phyloP scores from a whole-genome alignment of 129 eudicot species.

The Centaurea solstitialis region DNA sequence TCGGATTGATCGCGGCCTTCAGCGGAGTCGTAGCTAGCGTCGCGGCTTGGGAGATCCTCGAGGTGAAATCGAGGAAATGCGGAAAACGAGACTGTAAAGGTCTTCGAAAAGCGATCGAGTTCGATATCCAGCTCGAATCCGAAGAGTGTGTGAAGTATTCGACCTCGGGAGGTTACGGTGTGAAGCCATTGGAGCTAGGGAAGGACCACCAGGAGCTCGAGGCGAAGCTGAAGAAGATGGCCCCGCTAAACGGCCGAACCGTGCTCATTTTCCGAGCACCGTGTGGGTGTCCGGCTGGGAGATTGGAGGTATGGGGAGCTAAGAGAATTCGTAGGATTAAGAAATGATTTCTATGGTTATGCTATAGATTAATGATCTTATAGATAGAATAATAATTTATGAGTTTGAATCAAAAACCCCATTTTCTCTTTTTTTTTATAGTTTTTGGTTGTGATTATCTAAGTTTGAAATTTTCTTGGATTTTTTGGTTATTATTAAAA shows the following conservation, averaged over 20 bases:
- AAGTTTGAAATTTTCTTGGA: too few species aligned
- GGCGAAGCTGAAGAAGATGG: constrained; percentile 52
- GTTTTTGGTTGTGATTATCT: too few species aligned
- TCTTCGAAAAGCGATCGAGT: constrained; percentile 40
- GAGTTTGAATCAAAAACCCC: too few species aligned
- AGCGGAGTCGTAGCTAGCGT: constrained; percentile 22
- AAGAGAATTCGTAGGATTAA: constrained; percentile 45
- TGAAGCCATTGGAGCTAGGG: constrained; percentile 39
- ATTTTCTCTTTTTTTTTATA: too few species aligned
- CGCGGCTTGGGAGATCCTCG: constrained; percentile 38
- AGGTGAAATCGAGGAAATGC: constrained; percentile 36
- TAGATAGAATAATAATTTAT: constrained; percentile 17
- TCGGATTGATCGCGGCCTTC: constrained; percentile 34
- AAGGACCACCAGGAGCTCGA: constrained; percentile 47
- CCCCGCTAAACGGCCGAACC: constrained; percentile 53
- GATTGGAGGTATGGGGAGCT: constrained; percentile 55
- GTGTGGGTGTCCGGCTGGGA: constrained; percentile 54
- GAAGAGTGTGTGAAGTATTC: constrained; percentile 50
- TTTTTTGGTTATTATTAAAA: too few species aligned
- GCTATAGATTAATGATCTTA: not conserved
- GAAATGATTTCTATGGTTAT: constrained; percentile 28
- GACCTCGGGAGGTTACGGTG: not conserved
- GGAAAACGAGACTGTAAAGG: constrained; percentile 47
- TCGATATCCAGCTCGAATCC: constrained; percentile 47
- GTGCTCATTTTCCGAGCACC: constrained; percentile 48